Conservation (phyloP, 352 stramenopile species). For the Phytophthora nicotianae region DNA sequence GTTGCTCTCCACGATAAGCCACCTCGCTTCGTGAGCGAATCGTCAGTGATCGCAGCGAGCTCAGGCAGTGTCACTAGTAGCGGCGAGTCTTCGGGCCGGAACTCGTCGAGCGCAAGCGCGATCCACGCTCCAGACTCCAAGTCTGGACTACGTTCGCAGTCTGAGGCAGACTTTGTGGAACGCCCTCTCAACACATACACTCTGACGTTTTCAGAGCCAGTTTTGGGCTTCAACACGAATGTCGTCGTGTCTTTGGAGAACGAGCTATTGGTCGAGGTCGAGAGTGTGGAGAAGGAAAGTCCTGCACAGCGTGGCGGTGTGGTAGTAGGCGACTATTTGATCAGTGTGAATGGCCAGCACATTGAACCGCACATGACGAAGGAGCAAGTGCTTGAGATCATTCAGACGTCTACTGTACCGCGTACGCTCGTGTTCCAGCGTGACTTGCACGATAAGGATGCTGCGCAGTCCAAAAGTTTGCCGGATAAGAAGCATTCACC, state of each 20-base stretch:
- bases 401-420: slow-evolving; percentile 49
- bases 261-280: slow-evolving; percentile 60
- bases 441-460: slow-evolving; percentile 40
- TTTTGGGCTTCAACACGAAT: slow-evolving; percentile 62
- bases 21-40: slow-evolving; percentile 66
- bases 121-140: slow-evolving; percentile 19
- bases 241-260: slow-evolving; percentile 56
- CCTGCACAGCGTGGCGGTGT: slow-evolving; percentile 61
- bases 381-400: slow-evolving; percentile 65
- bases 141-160: slow-evolving; percentile 40
- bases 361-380: slow-evolving; percentile 71
- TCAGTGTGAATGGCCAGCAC: slow-evolving; percentile 64
- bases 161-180: slow-evolving; percentile 35
- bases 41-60: slow-evolving; percentile 25
- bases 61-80: slow-evolving; percentile 39
- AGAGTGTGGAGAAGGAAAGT: slow-evolving; percentile 57
- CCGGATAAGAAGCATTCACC: slow-evolving; percentile 47
- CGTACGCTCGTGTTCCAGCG: slow-evolving; percentile 70
- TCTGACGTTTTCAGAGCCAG: slow-evolving; percentile 65
- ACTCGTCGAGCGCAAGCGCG: slow-evolving; percentile 45
- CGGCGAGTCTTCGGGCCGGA: slow-evolving; percentile 38
- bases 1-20: slow-evolving; percentile 71
- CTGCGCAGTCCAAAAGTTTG: slow-evolving; percentile 39
- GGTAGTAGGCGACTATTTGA: slow-evolving; percentile 56
- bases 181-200: slow-evolving; percentile 54